Evolutionary conservation across 2,329 filamentous ascomycete species (phyloP), one percentile per base, ranked within the genome.

Genomic region (Aspergillus awamori): DNA sequence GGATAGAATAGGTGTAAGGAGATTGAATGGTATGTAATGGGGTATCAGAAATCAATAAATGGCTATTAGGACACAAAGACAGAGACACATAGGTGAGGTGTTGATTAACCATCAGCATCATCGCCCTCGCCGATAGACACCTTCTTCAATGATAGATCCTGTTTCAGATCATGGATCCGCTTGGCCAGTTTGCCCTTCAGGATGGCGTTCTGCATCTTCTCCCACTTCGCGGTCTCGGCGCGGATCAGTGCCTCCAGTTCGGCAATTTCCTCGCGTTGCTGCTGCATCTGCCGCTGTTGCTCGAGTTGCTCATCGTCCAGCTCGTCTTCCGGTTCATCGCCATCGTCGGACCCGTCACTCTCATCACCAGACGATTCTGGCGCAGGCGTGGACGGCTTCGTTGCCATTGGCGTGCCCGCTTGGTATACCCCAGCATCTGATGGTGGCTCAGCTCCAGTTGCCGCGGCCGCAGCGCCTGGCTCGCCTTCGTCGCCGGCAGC

Each of bases 271-370:
- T 82, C 80, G 13, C 77, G 77, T 51, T 77, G 77, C 59, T 81
- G 76, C 60, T 80, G 77, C 33, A 78, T 65, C 48, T 79, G 75
- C 26, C 71, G 77, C 57, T 76, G 77, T 60, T 72, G 74, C 64
- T 78, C 78, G 17, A 75, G 65, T 26, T 78, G 74, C 45, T 80
- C 79, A n/a, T 80, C 78, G 47, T 80, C 78, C 15, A 79, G 58
- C 38, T 77, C 77, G 8, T 75, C 74, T 20, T 75, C 73, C 11
- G 69, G 68, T 15, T 67, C 72, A n/a, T 73, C 71, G 7, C 72
- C 74, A 5, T 74, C 76, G 10, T 75, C 77, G 1, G 71, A 74
- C 8, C 71, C 73, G 0, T 78, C 78, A 49, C 76, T 77, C 51
- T 78, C 79, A 49, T 79, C 78, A 8, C 71, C 77, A 2, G 78